Conservation (phyloP, 2,329 filamentous ascomycete genomes). For the Venturia asperata region DNA sequence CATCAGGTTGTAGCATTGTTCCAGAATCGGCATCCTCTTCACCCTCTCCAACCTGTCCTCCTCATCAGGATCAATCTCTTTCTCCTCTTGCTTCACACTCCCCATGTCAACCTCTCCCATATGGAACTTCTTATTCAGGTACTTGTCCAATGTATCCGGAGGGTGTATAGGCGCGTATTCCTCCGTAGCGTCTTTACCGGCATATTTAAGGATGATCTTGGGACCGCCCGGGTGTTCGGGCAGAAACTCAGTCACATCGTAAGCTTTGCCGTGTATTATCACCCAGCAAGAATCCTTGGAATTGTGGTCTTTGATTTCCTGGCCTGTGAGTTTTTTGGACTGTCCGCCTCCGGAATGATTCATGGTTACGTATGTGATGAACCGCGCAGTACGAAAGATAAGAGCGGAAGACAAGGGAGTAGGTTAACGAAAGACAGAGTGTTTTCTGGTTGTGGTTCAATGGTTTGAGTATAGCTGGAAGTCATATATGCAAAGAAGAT, state of each 20-base stretch:
- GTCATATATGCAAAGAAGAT: neutral
- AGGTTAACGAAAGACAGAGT: neutral
- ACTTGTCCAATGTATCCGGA: slow-evolving; percentile 76
- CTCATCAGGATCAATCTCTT: slow-evolving; percentile 64
- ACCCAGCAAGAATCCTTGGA: slow-evolving; percentile 84
- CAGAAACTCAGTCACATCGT: slow-evolving; percentile 87
- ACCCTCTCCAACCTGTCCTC: slow-evolving; percentile 67
- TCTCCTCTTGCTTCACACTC: slow-evolving; percentile 62
- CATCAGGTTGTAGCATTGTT: slow-evolving; percentile 86
- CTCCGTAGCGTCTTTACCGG: slow-evolving; percentile 87
- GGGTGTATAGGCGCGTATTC: slow-evolving; percentile 87
- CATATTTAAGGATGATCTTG: slow-evolving; percentile 95
- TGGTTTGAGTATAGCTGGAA: neutral
- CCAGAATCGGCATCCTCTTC: slow-evolving; percentile 65
- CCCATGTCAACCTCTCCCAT: slow-evolving; percentile 83
- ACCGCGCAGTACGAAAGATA: neutral
- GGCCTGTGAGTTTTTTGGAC: slow-evolving; percentile 39
- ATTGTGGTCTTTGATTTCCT: slow-evolving; percentile 66
- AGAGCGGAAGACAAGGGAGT: neutral
- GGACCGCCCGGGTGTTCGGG: slow-evolving; percentile 82
- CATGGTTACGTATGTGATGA: slow-evolving; percentile 1
- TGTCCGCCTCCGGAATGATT: neutral
- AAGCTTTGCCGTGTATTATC: slow-evolving; percentile 78
- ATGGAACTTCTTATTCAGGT: slow-evolving; percentile 77
- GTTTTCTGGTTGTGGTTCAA: neutral